Conservation (phyloP, 2,329 filamentous ascomycete genomes). For the Anthostomella pinea region DNA sequence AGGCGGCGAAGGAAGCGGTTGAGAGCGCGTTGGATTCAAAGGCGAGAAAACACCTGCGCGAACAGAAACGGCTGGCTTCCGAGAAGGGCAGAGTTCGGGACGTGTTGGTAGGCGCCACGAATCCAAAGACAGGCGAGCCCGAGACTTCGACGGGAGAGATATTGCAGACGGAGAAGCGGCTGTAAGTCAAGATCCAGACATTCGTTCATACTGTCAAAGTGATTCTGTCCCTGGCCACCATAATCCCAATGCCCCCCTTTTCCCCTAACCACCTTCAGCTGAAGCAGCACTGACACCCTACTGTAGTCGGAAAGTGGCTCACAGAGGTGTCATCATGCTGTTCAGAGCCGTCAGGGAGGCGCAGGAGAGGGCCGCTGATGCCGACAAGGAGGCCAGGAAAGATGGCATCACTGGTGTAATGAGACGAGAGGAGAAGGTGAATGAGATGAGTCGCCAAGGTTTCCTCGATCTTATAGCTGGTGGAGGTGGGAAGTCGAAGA, state of each 20-base stretch:
- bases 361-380: constrained; percentile 82
- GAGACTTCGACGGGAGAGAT: constrained; percentile 52
- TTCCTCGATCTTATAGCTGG: constrained; percentile 86
- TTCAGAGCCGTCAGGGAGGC: constrained; percentile 95
- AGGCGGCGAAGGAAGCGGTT: constrained; percentile 67
- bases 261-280: background rate
- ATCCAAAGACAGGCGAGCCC: constrained; percentile 43
- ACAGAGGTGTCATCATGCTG: constrained; percentile 89
- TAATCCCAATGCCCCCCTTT: background rate
- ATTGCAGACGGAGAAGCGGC: constrained; percentile 69
- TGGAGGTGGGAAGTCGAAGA: constrained; percentile 58
- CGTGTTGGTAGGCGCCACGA: constrained; percentile 65
- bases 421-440: constrained; percentile 81
- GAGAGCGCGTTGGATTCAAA: constrained; percentile 79
- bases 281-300: no score
- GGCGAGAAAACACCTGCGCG: constrained; percentile 73
- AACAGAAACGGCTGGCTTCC: constrained; percentile 73
- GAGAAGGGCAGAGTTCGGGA: constrained; percentile 89
- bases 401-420: constrained; percentile 75
- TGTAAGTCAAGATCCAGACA: constrained; percentile 91
- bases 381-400: constrained; percentile 65
- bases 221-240: background rate
- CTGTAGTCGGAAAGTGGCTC: no score
- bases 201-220: no score
- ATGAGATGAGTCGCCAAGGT: constrained; percentile 95